Conservation (phyloP, 2,329 filamentous ascomycete species). For the Gremmenia infestans region DNA sequence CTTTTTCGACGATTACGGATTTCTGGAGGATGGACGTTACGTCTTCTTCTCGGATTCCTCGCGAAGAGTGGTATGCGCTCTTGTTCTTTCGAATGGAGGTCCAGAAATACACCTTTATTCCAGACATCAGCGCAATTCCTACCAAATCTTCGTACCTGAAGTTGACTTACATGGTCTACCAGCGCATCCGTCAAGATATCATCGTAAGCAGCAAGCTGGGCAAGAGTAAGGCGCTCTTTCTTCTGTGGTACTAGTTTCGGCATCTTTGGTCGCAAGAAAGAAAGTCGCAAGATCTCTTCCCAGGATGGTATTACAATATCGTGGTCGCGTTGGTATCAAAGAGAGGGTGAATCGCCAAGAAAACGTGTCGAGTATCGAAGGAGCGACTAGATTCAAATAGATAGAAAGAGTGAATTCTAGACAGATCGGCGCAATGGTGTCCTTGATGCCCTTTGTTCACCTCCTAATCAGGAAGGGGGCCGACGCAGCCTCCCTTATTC, state of each 20-base stretch:
- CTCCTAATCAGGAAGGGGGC: neutral
- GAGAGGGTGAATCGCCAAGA: neutral
- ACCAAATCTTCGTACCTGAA: neutral
- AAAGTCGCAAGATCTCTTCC: too few relatives aligned
- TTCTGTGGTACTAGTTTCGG: conserved; percentile 32
- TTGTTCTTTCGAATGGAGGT: conserved; percentile 93
- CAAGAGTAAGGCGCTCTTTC: conserved; percentile 74
- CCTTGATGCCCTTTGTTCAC: neutral
- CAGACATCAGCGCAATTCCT: conserved; percentile 8
- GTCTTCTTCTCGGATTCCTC: conserved; percentile 63
- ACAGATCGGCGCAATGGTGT: neutral
- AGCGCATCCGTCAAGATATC: conserved; percentile 93
- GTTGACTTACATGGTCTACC: conserved; percentile 76
- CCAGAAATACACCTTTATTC: conserved; percentile 83
- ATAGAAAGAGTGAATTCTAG: conserved; percentile 1
- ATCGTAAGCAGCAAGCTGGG: conserved; percentile 87
- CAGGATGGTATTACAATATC: neutral
- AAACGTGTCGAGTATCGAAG: conserved; percentile 1
- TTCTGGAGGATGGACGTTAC: conserved; percentile 56
- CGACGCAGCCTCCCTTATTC: conserved; percentile 4
- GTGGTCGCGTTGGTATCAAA: neutral
- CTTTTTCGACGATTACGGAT: conserved; percentile 69
- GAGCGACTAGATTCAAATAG: neutral
- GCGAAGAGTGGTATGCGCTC: conserved; percentile 76
- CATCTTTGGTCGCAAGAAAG: conserved; percentile 30